Evolutionary conservation across 75 land plant species (phyloP), one percentile per base, ranked within the genome.

Genomic region (Picea sitchensis): DNA sequence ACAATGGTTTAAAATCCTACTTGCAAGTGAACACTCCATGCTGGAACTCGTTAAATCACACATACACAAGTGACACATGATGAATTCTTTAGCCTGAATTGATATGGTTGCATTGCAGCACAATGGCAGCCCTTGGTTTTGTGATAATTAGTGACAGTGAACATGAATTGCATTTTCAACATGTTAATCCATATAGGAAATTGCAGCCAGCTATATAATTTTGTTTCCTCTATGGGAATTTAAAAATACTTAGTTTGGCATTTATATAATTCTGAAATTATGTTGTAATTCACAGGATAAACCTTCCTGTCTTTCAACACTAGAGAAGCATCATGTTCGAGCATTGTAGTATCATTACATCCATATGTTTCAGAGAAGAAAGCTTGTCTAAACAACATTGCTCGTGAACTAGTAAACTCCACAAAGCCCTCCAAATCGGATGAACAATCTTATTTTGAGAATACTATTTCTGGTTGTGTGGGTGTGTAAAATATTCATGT

Each of bases 271-370:
- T 67, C 14, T 36, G 26, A 26, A 67, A 67, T 36, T 67, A 14
- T 65, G 38, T 2, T 65, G 38, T 34, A 5, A 67, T 67, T 65
- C 71, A 67, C 71, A 67, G 71, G 41, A 67, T 67, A 67, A 67
- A 36, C 32, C 5, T 30, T 7, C 71, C 13, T 15, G 13, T 67
- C 41, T 67, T 36, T 67, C 71, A 3, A 34, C 41, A 67, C 14
- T 67, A 34, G 71, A 67, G 20, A 36, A 67, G 15, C 36, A 67
- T 15, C 71, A 2, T 14, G 44, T 67, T 14, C 18, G 36, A 34
- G 44, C 15, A 67, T 36, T 68, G 47, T 34, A 36, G 44, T 34
- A 2, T 36, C 17, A 34, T 36, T 68, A 36, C 72, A 34, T 36
- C n/a, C 31, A 34, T 68, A 31, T 34, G 18, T 36, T 68, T 18